These are phyloP conservation scores for Agrocybe chaxingu DNA, from an alignment of 768 basidiomycete species.

Conservation along the genomic window DNA sequence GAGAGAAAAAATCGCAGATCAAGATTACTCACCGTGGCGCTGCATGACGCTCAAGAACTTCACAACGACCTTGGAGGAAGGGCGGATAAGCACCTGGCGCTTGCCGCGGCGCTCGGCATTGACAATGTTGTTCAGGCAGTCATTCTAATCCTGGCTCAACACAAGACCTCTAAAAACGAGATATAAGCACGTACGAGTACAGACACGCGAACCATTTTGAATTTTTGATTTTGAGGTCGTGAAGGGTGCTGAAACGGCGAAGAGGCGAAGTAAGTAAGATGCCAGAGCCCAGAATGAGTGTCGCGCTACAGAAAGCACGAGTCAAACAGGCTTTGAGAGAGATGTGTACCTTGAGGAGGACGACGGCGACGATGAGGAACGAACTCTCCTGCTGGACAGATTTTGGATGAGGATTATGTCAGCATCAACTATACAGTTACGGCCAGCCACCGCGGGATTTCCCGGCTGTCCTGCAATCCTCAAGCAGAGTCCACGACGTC, in stretches of 20 bases:
- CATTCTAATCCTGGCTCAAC: constrained; percentile 30
- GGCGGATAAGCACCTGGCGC: constrained; percentile 97
- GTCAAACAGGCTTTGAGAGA: constrained; percentile 55
- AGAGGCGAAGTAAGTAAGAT: constrained; percentile 30
- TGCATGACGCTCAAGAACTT: constrained; percentile 99
- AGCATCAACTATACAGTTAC: constrained; percentile 32
- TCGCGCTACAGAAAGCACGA: constrained; percentile 81
- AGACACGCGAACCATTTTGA: constrained; percentile 84
- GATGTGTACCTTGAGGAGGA: constrained; percentile 44
- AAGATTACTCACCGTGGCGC: constrained; percentile 77
- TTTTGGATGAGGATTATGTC: constrained; percentile 7
- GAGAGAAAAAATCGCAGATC: not conserved
- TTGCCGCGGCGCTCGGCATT: constrained; percentile 99
- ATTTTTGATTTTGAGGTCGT: constrained; percentile 15
- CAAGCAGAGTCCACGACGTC: constrained; percentile 14
- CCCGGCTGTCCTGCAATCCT: constrained; percentile 18
- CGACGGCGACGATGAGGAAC: constrained; percentile 21
- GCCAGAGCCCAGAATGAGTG: constrained; percentile 72
- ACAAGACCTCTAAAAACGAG: constrained; percentile 23
- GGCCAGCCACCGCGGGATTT: constrained; percentile 40
- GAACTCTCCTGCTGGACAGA: constrained; percentile 13
- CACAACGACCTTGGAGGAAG: constrained; percentile 96
- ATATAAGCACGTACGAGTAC: constrained; percentile 70
- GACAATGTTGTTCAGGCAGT: constrained; percentile 92
- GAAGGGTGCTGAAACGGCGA: constrained; percentile 18